phyloP scores from a whole-genome alignment of 306 rosid species.

The Acacia confusa region DNA sequence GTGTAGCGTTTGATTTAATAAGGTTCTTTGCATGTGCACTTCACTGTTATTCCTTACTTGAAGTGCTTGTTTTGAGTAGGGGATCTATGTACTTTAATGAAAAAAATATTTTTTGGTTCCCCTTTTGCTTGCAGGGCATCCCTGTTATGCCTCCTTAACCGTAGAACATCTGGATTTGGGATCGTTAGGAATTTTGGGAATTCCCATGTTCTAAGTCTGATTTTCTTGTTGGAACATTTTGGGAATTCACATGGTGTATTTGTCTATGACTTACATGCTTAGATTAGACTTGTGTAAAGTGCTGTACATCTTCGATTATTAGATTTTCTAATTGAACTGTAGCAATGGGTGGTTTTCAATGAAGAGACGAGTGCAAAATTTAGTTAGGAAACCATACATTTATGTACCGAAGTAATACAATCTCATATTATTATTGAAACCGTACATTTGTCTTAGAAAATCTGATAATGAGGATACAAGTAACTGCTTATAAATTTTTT shows the following conservation, averaged over 20 bases:
- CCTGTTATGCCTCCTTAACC: not conserved
- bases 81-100: not conserved
- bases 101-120: not conserved
- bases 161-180: not conserved
- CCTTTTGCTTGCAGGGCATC: not conserved
- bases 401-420: not conserved
- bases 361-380: not conserved
- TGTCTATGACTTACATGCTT: not conserved
- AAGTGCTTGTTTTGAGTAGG: not conserved
- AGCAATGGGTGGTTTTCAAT: not conserved
- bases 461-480: not conserved
- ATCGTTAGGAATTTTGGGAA: not conserved
- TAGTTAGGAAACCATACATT: not conserved
- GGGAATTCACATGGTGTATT: not conserved
- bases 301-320: not conserved
- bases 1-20: conserved; percentile 12
- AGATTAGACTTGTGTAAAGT: not conserved
- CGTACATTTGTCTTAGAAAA: not conserved
- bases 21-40: not conserved
- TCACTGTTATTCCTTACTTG: not conserved
- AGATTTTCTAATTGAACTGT: not conserved
- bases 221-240: conserved; percentile 24
- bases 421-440: not conserved
- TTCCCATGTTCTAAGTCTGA: not conserved
- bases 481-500: not conserved